Evolutionary conservation across 495 filamentous ascomycete species (phyloP), one percentile per base, ranked within the genome.

Genomic region (Penicillium macrosclerotiorum): DNA sequence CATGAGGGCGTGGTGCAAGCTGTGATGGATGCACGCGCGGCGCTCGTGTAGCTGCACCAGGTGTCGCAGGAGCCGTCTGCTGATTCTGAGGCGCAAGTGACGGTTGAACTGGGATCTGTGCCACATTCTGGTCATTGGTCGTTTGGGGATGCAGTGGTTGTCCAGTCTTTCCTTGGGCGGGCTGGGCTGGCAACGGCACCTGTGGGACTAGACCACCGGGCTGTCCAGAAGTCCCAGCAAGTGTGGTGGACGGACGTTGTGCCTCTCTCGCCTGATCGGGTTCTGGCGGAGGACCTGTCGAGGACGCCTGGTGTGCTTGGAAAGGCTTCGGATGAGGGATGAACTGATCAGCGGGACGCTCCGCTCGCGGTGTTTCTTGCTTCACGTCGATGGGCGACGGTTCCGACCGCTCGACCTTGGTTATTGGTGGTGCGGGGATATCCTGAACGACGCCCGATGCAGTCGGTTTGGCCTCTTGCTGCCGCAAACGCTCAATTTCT

Each of bases 401-500:
- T 47, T 68, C 73, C 42, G 55, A 18, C 4, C 27, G 56, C 31
- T 47, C 51, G 23, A 47, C 36, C 33, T 58, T 55, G 30, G 60
- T 51, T 14, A 57, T 19, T 29, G 47, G 40, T 47, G 53, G n/a
- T 8, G 31, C 36, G 41, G 29, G 30, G 23, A 16, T n/a, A 3
- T 7, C 25, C 33, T 30, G 13, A 9, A n/a, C n/a, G 5, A n/a
- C n/a, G 5, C 20, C 19, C 12, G 52, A 22, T 34, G 38, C 31
- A 36, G 51, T 40, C 29, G 71, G 52, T 36, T 83, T 78, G 67
- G 64, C 72, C 38, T 75, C 72, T 17, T 80, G 81, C 37, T 70
- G 67, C 50, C 88, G 79, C 45, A 94, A 77, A 45, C 81, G 80
- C 8, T 75, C 69, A 40, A 92, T 77, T 42, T 96, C 89, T 12